Evolutionary conservation across 441 rosid species (phyloP), one percentile per base, ranked within the genome.

Genomic region (Rhodomyrtus psidioides): DNA sequence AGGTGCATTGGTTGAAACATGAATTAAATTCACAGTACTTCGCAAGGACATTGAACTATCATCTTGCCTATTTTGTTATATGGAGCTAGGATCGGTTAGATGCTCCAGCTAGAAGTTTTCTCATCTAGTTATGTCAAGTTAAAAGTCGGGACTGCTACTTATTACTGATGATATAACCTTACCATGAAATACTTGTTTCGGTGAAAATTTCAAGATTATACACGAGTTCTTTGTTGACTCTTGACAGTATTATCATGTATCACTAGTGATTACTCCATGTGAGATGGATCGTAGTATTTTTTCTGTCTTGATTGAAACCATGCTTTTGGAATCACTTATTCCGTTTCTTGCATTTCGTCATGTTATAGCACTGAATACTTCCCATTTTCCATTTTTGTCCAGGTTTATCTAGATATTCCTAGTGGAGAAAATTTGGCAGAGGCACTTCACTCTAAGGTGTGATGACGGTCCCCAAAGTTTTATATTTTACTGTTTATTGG

Each of bases 321-420:
- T 65, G 83, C 81, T 65, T 28, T 42, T 74, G 53, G 65, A 54
- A 44, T 59, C 28, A 39, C 53, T 12, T 28, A 30, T 26, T 74
- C 59, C 19, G 23, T 30, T 42, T 70, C 57, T 49, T 28, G 23
- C 24, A 59, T 4, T 49, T 62, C 8, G 28, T 85, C 70, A 44
- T 17, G 30, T 30, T 30, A 9, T n/a, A 12, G 34, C 75, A 10
- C 70, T 65, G 30, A 27, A 86, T 81, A 60, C 85, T 14, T 86
- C 55, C 53, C 82, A 23, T 21, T 55, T 54, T 59, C 84, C 81
- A 54, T 83, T 85, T 39, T 55, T 84, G 53, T 88, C 49, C 90
- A 97, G 99, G 98, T 95, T 86, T 97, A 96, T 89, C 90, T 97
- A 87, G 99, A 96, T 94, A 90, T 90, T 82, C 94, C 98, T 23